Evolutionary conservation across 257 asterid genomes (phyloP), one percentile per base, ranked within the genome.

Genomic region (Penstemon barbatus): DNA sequence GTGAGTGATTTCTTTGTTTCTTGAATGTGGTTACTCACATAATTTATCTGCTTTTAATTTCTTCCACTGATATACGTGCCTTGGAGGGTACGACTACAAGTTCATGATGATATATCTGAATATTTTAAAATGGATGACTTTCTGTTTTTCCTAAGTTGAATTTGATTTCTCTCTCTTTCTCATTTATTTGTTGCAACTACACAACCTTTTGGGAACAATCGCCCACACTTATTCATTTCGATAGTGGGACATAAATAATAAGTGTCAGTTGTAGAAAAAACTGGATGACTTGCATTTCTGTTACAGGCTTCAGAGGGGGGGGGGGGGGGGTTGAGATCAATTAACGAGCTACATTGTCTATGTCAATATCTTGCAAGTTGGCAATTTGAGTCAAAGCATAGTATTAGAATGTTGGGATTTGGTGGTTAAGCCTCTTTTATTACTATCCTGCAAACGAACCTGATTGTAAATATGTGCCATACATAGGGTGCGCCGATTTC

Each of bases 221-320:
- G 38, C 39, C 65, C 50, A 68, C 15, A 57, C 7, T 56, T n/a
- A 2, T 13, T 42, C 40, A 25, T 58, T 42, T 12, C 5, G n/a
- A 53, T 42, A 7, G 4, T 36, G 13, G 55, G 56, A 55, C 39
- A 40, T 39, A 42, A 10, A 12, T 39, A 51, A 46, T 63, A 48
- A 48, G 15, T 40, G 33, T 9, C 40, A 19, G 48, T 59, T 19
- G 25, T 37, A 38, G 38, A 33, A 33, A 7, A 13, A 38, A 19
- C 58, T 64, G 57, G 55, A 43, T 71, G 39, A 7, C 9, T 15
- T 56, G 48, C 46, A 55, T 63, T 54, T 46, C 15, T 71, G 18
- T 64, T 0, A 37, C 7, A 10, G 18, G 37, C 36, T 58, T 19
- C 5, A 4, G 33, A 2, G 33, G 2, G 33, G 33, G 33, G 33